Conservation (phyloP, 176 grass and related monocot genomes). For the Aechmea fasciata region DNA sequence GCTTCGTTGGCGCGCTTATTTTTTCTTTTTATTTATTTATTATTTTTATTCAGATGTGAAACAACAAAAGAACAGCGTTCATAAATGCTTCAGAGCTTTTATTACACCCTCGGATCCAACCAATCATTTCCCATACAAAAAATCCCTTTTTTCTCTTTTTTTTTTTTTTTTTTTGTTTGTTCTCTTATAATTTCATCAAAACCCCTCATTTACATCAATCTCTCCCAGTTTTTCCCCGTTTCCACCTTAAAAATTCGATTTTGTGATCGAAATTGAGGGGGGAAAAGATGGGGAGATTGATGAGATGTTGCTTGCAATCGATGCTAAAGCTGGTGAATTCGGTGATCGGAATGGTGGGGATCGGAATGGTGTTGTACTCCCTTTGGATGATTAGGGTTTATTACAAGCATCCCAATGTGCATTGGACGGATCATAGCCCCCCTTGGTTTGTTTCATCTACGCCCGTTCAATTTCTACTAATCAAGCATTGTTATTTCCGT, state of each 20-base stretch:
- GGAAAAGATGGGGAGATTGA: slow-evolving; percentile 19
- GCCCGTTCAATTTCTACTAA: background rate
- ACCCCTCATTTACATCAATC: background rate
- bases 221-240: background rate
- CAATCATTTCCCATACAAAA: no score
- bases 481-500: background rate
- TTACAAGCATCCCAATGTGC: slow-evolving; percentile 33
- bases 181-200: no score
- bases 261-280: background rate
- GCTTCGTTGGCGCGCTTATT: no score
- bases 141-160: no score
- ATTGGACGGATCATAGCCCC: background rate
- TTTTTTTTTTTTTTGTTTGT: no score
- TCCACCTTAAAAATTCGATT: background rate
- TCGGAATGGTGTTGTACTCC: slow-evolving; percentile 88
- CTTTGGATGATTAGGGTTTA: slow-evolving; percentile 91
- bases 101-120: no score
- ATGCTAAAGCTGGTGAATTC: slow-evolving; percentile 79
- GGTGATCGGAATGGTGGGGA: slow-evolving; percentile 72
- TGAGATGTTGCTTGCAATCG: slow-evolving; percentile 62
- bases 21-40: no score
- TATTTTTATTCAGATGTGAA: no score
- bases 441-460: background rate
- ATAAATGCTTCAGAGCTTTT: no score
- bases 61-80: no score